A percentile compares a stretch with the other conserved stretches of the same genome.
Conservation (phyloP, 1,284 basidiomycete genomes). For the Microbotryum silenes-acaulis region DNA sequence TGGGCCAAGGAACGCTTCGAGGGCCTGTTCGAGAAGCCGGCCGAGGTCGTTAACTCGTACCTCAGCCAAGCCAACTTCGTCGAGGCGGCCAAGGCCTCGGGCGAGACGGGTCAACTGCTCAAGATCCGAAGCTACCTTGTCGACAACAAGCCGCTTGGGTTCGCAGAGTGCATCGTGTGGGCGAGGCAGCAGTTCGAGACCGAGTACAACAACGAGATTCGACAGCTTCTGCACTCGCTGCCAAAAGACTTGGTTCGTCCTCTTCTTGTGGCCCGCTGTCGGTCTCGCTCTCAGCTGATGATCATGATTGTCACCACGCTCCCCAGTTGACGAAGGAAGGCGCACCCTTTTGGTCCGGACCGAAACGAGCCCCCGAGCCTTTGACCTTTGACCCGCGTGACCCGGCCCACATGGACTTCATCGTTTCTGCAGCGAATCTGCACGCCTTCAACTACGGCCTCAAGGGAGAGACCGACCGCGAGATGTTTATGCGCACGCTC, state of each 20-base stretch:
- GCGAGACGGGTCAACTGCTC: slow-evolving; percentile 81
- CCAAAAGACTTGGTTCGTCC: slow-evolving; percentile 71
- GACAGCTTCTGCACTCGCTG: slow-evolving; percentile 85
- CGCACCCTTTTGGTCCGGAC: slow-evolving; percentile 53
- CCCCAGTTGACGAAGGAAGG: slow-evolving; percentile 35
- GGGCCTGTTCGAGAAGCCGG: slow-evolving; percentile 85
- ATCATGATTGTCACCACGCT: no score
- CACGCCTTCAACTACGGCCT: slow-evolving; percentile 98
- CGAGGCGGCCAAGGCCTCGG: slow-evolving; percentile 66
- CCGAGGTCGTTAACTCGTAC: slow-evolving; percentile 91
- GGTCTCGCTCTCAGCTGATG: not conserved
- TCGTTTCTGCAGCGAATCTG: slow-evolving; percentile 89
- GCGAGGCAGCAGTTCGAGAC: slow-evolving; percentile 92
- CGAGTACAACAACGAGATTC: slow-evolving; percentile 89
- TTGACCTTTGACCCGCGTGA: slow-evolving; percentile 78
- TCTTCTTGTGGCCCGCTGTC: not conserved
- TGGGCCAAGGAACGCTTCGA: slow-evolving; percentile 95
- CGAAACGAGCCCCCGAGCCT: slow-evolving; percentile 95
- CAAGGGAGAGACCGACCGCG: slow-evolving; percentile 75
- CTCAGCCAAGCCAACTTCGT: slow-evolving; percentile 94
- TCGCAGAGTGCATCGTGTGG: slow-evolving; percentile 97
- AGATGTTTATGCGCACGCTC: slow-evolving; percentile 73
- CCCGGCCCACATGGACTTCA: slow-evolving; percentile 76
- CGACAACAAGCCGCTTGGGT: slow-evolving; percentile 82
- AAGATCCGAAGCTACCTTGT: slow-evolving; percentile 89